Evolutionary conservation across 2,329 filamentous ascomycete genomes (phyloP).

Genomic region (Byssothecium circinans): DNA sequence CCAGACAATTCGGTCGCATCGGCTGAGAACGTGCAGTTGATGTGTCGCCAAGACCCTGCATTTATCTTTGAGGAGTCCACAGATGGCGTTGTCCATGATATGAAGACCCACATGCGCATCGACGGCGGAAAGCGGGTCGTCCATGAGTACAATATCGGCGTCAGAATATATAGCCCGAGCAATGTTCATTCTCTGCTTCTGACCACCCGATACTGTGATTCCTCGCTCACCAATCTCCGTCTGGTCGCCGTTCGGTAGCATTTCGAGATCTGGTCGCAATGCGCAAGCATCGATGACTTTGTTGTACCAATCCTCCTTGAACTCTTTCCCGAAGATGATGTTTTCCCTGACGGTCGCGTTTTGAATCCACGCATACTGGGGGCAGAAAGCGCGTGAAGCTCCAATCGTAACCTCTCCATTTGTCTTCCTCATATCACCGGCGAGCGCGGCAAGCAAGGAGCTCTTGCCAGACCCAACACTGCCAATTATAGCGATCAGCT

Average conservation of each 20-base stretch:
- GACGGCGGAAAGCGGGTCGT: constrained; percentile 63
- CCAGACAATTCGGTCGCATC: constrained; percentile 90
- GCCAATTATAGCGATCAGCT: constrained; percentile 83
- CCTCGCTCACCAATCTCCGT: constrained; percentile 96
- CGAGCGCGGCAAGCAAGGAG: constrained; percentile 83
- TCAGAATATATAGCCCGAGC: constrained; percentile 73
- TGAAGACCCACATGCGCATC: constrained; percentile 64
- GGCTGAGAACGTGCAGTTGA: constrained; percentile 87
- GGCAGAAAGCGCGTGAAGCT: constrained; percentile 84
- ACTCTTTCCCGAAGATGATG: constrained; percentile 83
- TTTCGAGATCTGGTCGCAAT: constrained; percentile 80
- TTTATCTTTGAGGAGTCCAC: constrained; percentile 84
- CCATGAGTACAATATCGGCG: constrained; percentile 64
- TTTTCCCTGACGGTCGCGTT: constrained; percentile 87
- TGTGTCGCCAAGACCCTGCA: constrained; percentile 91
- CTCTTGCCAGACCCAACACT: constrained; percentile 89
- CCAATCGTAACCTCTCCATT: constrained; percentile 73
- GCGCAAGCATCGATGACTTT: constrained; percentile 86
- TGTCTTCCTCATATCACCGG: constrained; percentile 90
- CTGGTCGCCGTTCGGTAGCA: constrained; percentile 83
- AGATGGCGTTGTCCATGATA: constrained; percentile 92
- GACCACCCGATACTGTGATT: constrained; percentile 92
- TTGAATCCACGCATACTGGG: constrained; percentile 97
- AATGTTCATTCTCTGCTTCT: constrained; percentile 94
- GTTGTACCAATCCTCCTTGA: constrained; percentile 74